Percentiles rank a stretch among this genome's conserved stretches.
Evolutionary conservation across 495 filamentous ascomycete species (phyloP).

Genomic region (Trichoderma gamsii): DNA sequence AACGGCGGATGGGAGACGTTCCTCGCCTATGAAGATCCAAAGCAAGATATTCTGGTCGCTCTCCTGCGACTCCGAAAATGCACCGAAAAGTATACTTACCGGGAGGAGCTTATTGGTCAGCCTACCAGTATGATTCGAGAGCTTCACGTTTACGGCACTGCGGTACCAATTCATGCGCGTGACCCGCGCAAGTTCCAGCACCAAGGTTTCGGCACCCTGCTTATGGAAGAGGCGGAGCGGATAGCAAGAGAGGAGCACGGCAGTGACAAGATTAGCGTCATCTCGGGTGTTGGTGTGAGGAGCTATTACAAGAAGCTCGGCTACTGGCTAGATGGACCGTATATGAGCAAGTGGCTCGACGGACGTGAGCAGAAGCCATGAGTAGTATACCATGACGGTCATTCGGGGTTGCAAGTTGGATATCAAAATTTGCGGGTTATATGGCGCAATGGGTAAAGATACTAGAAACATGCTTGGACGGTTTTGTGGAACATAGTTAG

Average conservation of each 20-base stretch:
- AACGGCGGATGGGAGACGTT: slow-evolving; percentile 99
- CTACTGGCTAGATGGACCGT: slow-evolving; percentile 85
- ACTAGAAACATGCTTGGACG: background rate
- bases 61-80: slow-evolving; percentile 87
- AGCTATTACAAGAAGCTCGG: slow-evolving; percentile 91
- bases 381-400: background rate
- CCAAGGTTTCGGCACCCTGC: slow-evolving; percentile 88
- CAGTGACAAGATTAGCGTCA: slow-evolving; percentile 89
- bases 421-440: background rate
- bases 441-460: slow-evolving; percentile 5
- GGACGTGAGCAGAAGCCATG: slow-evolving; percentile 27
- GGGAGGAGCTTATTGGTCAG: slow-evolving; percentile 76
- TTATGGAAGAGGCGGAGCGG: slow-evolving; percentile 97
- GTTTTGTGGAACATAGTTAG: too few species aligned
- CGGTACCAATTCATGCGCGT: slow-evolving; percentile 87
- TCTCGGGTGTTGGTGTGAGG: slow-evolving; percentile 88
- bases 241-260: slow-evolving; percentile 92
- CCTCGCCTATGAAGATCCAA: slow-evolving; percentile 94
- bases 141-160: slow-evolving; percentile 92
- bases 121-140: slow-evolving; percentile 89
- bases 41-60: slow-evolving; percentile 95
- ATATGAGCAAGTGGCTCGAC: slow-evolving; percentile 71
- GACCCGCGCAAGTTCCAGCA: slow-evolving; percentile 97
- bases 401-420: background rate
- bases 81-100: slow-evolving; percentile 81